phyloP scores from a whole-genome alignment of 768 basidiomycete genomes.

The Leccinellum rugosiceps region DNA sequence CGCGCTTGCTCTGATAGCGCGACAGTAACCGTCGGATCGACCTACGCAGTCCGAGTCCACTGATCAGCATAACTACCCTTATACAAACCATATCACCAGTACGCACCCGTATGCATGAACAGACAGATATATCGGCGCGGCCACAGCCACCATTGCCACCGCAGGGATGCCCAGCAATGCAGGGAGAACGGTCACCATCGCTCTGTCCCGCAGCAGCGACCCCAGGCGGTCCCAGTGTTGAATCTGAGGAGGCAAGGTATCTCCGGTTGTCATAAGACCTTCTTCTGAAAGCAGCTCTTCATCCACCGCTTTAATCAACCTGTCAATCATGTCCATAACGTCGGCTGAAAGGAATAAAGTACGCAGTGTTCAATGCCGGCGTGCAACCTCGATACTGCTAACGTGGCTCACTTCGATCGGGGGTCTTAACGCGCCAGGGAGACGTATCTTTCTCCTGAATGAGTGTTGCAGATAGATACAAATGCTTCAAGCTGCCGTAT shows the following conservation, averaged over 20 bases:
- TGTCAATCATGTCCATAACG: neutral
- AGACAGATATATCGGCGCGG: neutral
- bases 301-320: neutral
- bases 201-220: neutral
- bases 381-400: neutral
- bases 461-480: neutral
- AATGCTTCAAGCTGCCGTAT: neutral
- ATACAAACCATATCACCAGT: neutral
- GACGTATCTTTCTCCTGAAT: neutral
- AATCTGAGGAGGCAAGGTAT: neutral
- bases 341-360: neutral
- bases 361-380: neutral
- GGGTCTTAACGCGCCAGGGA: neutral
- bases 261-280: neutral
- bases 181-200: neutral
- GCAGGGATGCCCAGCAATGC: conserved; percentile 6
- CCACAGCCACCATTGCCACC: neutral
- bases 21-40: neutral
- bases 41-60: neutral
- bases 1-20: neutral
- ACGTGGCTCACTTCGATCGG: neutral
- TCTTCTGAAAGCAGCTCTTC: neutral
- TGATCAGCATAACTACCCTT: neutral
- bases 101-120: neutral
- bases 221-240: conserved; percentile 11